Evolutionary conservation across 768 basidiomycete genomes (phyloP).

Genomic region (Leccinum ochraceum): DNA sequence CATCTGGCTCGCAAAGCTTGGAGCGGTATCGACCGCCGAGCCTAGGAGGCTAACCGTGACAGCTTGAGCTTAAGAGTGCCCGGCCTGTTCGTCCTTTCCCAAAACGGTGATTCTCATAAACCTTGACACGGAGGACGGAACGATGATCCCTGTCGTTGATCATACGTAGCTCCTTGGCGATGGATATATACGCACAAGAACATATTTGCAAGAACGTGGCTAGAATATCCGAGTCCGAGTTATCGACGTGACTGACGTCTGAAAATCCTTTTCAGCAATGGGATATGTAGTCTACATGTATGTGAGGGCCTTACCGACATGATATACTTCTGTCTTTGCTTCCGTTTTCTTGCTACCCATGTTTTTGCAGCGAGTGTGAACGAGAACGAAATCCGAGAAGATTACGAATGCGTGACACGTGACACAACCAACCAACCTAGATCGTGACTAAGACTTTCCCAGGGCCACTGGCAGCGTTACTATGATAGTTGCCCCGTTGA

Average conservation of each 20-base stretch:
- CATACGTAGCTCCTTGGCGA: neutral
- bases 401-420: conserved; percentile 18
- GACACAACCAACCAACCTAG: neutral
- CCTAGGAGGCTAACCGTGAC: no score
- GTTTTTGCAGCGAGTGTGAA: neutral
- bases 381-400: neutral
- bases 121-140: neutral
- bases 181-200: neutral
- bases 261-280: conserved; percentile 2
- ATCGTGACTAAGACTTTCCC: no score
- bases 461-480: no score
- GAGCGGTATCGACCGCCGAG: no score
- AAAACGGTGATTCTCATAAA: neutral
- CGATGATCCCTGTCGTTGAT: neutral
- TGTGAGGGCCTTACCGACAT: conserved; percentile 43
- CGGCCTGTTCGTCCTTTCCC: neutral
- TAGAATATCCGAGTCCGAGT: conserved; percentile 5
- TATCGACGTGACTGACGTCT: conserved; percentile 64
- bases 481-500: conserved; percentile 32
- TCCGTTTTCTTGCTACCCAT: conserved; percentile 32
- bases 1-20: neutral
- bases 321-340: conserved; percentile 40
- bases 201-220: neutral
- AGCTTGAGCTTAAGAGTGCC: neutral
- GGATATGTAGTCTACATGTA: neutral